phyloP scores from a whole-genome alignment of 1,139 yeast species.

The Barnettozyma hawaiiensis region DNA sequence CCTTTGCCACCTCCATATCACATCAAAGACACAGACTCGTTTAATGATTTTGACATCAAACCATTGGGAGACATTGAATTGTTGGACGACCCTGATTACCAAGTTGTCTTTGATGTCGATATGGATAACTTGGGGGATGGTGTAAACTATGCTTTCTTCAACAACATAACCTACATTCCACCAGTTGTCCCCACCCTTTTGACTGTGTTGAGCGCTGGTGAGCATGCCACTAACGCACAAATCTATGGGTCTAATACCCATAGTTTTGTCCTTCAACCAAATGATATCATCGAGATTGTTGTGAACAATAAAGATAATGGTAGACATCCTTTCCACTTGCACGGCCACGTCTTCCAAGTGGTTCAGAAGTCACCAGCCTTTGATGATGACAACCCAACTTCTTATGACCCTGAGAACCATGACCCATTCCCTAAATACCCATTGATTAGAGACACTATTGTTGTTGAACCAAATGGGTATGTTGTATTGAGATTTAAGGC shows the following conservation, averaged over 20 bases:
- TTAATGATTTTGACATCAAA: conserved; percentile 52
- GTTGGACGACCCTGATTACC: conserved; percentile 54
- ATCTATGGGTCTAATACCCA: conserved; percentile 69
- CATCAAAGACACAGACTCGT: conserved; percentile 24
- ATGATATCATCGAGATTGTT: conserved; percentile 62
- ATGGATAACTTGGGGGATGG: conserved; percentile 73
- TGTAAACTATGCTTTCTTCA: conserved; percentile 70
- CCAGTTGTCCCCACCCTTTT: conserved; percentile 66
- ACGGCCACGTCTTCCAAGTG: conserved; percentile 72
- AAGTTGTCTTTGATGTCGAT: conserved; percentile 50
- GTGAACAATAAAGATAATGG: conserved; percentile 69
- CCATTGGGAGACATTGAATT: conserved; percentile 42
- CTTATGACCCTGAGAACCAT: conserved; percentile 42
- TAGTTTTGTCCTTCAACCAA: conserved; percentile 52
- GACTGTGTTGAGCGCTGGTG: conserved; percentile 48
- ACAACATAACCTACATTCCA: conserved; percentile 53
- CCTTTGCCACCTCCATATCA: conserved; percentile 27
- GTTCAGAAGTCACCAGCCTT: conserved; percentile 51
- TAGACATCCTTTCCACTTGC: conserved; percentile 78
- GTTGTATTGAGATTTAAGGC: conserved; percentile 64
- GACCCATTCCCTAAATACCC: conserved; percentile 54
- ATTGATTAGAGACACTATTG: conserved; percentile 58
- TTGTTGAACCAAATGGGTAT: conserved; percentile 60
- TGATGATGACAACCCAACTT: conserved; percentile 47
- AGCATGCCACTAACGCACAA: conserved; percentile 39